Evolutionary conservation across 495 filamentous ascomycete species (phyloP).

Genomic region (Penicillium verhagenii): DNA sequence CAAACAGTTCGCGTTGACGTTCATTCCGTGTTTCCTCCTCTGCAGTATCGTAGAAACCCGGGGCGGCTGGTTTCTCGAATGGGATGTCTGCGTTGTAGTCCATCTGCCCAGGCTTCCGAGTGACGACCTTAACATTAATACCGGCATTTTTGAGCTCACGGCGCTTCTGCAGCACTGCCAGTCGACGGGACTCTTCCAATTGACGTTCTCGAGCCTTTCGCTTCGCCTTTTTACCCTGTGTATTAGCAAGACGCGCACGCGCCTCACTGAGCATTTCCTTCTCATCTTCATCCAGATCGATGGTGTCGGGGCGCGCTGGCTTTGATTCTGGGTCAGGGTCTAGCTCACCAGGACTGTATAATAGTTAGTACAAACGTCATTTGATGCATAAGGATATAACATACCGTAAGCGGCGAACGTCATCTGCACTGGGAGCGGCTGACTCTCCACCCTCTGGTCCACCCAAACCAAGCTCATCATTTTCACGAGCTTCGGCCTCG

Average conservation of each 20-base stretch:
- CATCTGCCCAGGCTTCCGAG: slow-evolving; percentile 92
- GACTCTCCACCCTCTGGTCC: slow-evolving; percentile 88
- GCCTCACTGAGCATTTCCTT: slow-evolving; percentile 99
- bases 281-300: slow-evolving; percentile 97
- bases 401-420: slow-evolving; percentile 78
- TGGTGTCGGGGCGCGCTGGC: slow-evolving; percentile 93
- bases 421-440: slow-evolving; percentile 85
- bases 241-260: slow-evolving; percentile 92
- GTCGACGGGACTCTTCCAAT: slow-evolving; percentile 85
- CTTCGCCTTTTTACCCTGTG: slow-evolving; percentile 98
- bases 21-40: slow-evolving; percentile 83
- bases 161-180: slow-evolving; percentile 91
- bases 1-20: slow-evolving; percentile 81
- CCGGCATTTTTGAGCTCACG: slow-evolving; percentile 95
- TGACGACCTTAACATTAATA: slow-evolving; percentile 97
- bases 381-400: slow-evolving; percentile 5
- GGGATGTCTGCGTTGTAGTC: slow-evolving; percentile 99
- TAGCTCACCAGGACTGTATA: slow-evolving; percentile 74
- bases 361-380: slow-evolving; percentile 19
- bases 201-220: slow-evolving; percentile 94
- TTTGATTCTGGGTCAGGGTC: slow-evolving; percentile 97
- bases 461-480: slow-evolving; percentile 75
- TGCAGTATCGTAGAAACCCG: slow-evolving; percentile 89
- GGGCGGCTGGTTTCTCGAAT: slow-evolving; percentile 86
- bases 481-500: slow-evolving; percentile 90